These are phyloP conservation scores for Pythium angustatum DNA, from an alignment of 352 stramenopile genomes.

Conservation along the genomic window DNA sequence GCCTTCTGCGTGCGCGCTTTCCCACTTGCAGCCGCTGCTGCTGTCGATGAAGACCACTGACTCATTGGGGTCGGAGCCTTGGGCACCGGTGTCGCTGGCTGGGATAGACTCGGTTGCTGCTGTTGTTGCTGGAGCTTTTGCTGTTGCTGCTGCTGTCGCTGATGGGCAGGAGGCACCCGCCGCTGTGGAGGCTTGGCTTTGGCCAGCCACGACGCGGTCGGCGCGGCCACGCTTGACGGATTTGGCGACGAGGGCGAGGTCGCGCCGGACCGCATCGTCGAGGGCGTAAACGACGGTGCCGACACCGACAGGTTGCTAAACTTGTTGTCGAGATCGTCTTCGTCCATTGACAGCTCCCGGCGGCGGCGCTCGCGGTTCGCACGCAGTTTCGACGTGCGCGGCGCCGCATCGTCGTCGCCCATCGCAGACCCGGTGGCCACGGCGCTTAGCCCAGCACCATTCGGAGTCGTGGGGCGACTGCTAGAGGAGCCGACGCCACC, in stretches of 20 bases:
- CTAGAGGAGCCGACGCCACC: not conserved
- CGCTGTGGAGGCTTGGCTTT: conserved; percentile 31
- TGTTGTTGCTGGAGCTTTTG: conserved; percentile 16
- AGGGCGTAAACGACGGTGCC: conserved; percentile 49
- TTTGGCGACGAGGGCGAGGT: conserved; percentile 10
- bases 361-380: conserved; percentile 59
- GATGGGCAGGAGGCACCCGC: conserved; percentile 26
- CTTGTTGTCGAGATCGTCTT: conserved; percentile 64
- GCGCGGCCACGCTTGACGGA: conserved; percentile 18
- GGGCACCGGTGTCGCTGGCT: conserved; percentile 14
- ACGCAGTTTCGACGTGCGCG: conserved; percentile 52
- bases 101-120: not conserved
- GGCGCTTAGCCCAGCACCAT: not conserved
- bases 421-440: not conserved
- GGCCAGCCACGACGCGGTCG: conserved; percentile 31
- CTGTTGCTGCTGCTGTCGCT: conserved; percentile 17
- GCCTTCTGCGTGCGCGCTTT: conserved; percentile 8
- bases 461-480: not conserved
- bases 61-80: conserved; percentile 31
- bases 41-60: conserved; percentile 28
- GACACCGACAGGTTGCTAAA: conserved; percentile 59
- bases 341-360: conserved; percentile 55
- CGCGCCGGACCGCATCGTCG: conserved; percentile 1
- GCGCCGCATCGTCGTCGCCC: not conserved
- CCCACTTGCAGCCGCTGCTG: conserved; percentile 12